phyloP scores from a whole-genome alignment of 2,329 filamentous ascomycete species.

The Trichophyton verrucosum region DNA sequence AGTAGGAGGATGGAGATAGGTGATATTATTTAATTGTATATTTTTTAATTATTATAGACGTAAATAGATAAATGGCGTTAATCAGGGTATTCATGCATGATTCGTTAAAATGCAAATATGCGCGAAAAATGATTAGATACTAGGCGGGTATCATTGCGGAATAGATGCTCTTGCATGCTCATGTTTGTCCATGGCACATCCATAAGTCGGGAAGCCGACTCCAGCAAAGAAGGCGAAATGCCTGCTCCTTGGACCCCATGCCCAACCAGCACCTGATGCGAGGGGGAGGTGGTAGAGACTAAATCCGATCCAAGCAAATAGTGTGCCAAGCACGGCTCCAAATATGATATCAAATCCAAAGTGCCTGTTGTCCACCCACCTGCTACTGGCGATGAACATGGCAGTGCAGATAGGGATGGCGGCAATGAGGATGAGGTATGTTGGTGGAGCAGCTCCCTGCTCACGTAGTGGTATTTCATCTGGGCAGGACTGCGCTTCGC shows the following conservation, averaged over 20 bases:
- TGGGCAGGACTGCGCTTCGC: neutral
- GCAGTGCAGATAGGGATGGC: constrained; percentile 61
- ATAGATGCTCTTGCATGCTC: neutral
- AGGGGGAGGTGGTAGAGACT: constrained; percentile 78
- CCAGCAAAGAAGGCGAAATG: constrained; percentile 52
- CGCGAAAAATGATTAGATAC: neutral
- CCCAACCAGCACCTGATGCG: constrained; percentile 68
- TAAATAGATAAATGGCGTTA: neutral
- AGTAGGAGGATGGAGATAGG: constrained; percentile 80
- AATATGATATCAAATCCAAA: constrained; percentile 87
- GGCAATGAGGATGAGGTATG: constrained; percentile 61
- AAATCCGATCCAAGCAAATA: constrained; percentile 62
- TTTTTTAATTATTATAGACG: neutral
- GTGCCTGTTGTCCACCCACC: constrained; percentile 80
- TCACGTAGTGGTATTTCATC: constrained; percentile 43
- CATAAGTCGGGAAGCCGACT: constrained; percentile 23
- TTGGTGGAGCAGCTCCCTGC: constrained; percentile 68
- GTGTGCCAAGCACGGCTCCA: constrained; percentile 65
- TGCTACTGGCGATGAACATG: constrained; percentile 70
- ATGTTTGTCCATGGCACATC: neutral
- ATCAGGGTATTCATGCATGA: neutral
- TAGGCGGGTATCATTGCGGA: neutral
- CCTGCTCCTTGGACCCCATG: constrained; percentile 66
- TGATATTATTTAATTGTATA: neutral
- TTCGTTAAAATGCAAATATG: neutral